Conservation (phyloP, 2,329 filamentous ascomycete species). For the Apiospora phragmitis region DNA sequence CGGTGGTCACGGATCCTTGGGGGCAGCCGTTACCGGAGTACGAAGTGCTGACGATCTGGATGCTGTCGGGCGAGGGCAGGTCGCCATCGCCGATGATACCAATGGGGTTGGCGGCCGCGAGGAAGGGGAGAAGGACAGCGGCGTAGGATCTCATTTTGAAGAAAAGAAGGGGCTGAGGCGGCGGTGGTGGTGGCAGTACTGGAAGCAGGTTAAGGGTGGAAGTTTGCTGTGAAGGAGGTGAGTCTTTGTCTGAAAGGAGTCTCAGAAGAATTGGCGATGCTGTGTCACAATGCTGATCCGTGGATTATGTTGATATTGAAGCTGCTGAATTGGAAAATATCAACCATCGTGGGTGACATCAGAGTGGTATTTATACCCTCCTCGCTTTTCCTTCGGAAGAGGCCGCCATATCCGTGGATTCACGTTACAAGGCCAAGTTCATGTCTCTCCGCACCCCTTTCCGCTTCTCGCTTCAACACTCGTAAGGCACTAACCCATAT, state of each 20-base stretch:
- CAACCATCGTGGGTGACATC: slow-evolving; percentile 22
- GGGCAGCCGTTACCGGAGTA: slow-evolving; percentile 47
- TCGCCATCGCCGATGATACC: slow-evolving; percentile 33
- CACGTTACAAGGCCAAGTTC: neutral
- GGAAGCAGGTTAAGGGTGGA: slow-evolving; percentile 13
- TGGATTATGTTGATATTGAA: neutral
- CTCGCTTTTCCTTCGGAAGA: neutral
- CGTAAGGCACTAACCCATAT: neutral
- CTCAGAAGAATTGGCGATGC: neutral
- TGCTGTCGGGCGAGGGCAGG: slow-evolving; percentile 39
- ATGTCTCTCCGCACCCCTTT: neutral
- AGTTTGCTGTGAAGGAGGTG: too few species aligned
- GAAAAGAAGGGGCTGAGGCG: neutral
- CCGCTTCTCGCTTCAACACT: neutral
- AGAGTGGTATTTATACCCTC: slow-evolving; percentile 25
- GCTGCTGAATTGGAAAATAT: slow-evolving; percentile 26
- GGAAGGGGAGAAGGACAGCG: slow-evolving; percentile 35
- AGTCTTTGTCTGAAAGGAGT: neutral
- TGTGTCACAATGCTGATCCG: neutral
- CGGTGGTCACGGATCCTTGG: slow-evolving; percentile 43
- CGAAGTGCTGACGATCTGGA: slow-evolving; percentile 40
- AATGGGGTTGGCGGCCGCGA: slow-evolving; percentile 38
- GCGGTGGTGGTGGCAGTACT: slow-evolving; percentile 8
- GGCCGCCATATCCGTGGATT: neutral
- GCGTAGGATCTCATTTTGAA: slow-evolving; percentile 38